Conservation (phyloP, 768 basidiomycete genomes). For the Mycena vulgaris region DNA sequence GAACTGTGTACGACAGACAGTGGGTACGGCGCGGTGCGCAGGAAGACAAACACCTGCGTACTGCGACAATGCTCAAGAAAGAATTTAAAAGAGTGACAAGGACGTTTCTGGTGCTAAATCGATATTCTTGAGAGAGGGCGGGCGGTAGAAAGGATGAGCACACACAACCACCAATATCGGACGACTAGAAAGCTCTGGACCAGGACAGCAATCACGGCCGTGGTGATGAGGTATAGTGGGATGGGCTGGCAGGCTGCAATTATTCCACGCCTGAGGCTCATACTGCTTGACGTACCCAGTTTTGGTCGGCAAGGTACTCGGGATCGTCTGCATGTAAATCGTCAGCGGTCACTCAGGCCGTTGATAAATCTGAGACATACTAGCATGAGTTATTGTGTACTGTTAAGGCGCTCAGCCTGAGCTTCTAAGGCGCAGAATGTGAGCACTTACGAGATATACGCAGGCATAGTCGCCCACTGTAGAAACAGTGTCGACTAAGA, state of each 20-base stretch:
- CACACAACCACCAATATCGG: slow-evolving; percentile 26
- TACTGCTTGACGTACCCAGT: slow-evolving; percentile 19
- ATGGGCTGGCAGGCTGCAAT: slow-evolving; percentile 24
- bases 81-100: slow-evolving; percentile 23
- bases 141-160: background rate
- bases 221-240: slow-evolving; percentile 21
- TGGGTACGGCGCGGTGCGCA: slow-evolving; percentile 14
- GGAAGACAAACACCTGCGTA: slow-evolving; percentile 12
- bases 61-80: slow-evolving; percentile 20
- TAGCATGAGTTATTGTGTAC: slow-evolving; percentile 26
- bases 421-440: slow-evolving; percentile 19
- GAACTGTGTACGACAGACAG: slow-evolving; percentile 15
- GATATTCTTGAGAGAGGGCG: slow-evolving; percentile 7
- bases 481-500: slow-evolving; percentile 21
- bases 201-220: slow-evolving; percentile 21
- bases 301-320: slow-evolving; percentile 13
- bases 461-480: slow-evolving; percentile 24
- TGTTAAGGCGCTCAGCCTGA: slow-evolving; percentile 9
- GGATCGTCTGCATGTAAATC: slow-evolving; percentile 14
- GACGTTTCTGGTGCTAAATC: slow-evolving; percentile 27
- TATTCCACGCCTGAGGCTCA: slow-evolving; percentile 11
- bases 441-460: slow-evolving; percentile 28
- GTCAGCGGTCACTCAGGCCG: slow-evolving; percentile 10
- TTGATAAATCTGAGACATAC: slow-evolving; percentile 22
- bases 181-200: slow-evolving; percentile 29